These are phyloP conservation scores for Coemansia sp. DNA, from an alignment of 192 early-diverging fungal species.

Conservation along the genomic window DNA sequence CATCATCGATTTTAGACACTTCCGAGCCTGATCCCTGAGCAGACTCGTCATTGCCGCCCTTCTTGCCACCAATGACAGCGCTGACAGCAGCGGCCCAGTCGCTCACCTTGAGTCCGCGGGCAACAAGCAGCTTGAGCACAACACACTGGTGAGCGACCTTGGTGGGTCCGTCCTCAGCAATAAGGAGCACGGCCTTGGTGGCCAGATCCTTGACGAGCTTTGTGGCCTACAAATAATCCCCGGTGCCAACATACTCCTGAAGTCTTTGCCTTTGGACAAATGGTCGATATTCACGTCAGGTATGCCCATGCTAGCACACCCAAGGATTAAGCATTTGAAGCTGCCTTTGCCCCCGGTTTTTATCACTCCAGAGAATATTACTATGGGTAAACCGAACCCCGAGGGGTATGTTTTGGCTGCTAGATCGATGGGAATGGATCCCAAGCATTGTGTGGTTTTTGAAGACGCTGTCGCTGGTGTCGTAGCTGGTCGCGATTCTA, in stretches of 20 bases:
- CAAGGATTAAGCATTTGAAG: constrained; percentile 28
- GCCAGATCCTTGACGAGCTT: constrained; percentile 80
- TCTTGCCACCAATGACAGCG: constrained; percentile 85
- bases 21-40: constrained; percentile 91
- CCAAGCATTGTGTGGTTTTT: constrained; percentile 31
- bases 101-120: constrained; percentile 83
- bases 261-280: not conserved
- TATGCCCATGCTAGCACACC: constrained; percentile 28
- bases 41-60: constrained; percentile 92
- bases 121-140: constrained; percentile 76
- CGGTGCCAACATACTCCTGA: constrained; percentile 20
- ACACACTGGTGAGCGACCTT: constrained; percentile 84
- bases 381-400: constrained; percentile 34
- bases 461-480: constrained; percentile 41
- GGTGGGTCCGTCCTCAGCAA: constrained; percentile 74
- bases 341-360: constrained; percentile 25
- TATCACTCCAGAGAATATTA: constrained; percentile 33
- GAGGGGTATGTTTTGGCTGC: constrained; percentile 42
- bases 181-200: constrained; percentile 85
- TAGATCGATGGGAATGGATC: constrained; percentile 10
- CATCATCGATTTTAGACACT: constrained; percentile 69
- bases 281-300: constrained; percentile 49
- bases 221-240: constrained; percentile 25
- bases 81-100: constrained; percentile 92
- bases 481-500: constrained; percentile 11